Conservation (phyloP, 495 filamentous ascomycete species). For the Talaromyces wortmannii region DNA sequence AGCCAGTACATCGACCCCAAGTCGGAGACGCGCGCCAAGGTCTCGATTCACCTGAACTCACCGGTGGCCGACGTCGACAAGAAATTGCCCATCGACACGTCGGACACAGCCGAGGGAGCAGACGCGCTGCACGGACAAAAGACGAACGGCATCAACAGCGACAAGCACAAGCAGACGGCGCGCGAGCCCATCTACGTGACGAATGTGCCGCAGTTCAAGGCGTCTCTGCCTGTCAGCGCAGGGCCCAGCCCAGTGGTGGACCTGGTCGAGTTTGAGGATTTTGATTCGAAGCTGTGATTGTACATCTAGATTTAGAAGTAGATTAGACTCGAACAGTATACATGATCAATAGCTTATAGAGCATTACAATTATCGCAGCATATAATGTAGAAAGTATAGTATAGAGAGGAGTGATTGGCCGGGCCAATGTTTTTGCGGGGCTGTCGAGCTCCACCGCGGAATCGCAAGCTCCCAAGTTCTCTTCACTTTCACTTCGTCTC, state of each 20-base stretch:
- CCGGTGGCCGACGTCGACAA: slow-evolving; percentile 36
- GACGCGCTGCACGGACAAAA: slow-evolving; percentile 33
- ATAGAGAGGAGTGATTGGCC: background rate
- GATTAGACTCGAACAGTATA: background rate
- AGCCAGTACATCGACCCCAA: slow-evolving; percentile 65
- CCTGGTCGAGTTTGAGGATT: slow-evolving; percentile 76
- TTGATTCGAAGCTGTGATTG: slow-evolving; percentile 64
- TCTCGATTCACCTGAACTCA: slow-evolving; percentile 76
- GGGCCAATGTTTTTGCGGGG: slow-evolving; percentile 13
- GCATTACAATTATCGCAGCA: too few species aligned
- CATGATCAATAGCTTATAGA: too few species aligned
- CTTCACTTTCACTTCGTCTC: too few species aligned
- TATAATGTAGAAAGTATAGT: background rate
- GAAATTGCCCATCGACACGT: slow-evolving; percentile 15
- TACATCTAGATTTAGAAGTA: slow-evolving; percentile 6
- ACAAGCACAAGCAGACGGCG: slow-evolving; percentile 3
- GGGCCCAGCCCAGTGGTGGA: slow-evolving; percentile 67
- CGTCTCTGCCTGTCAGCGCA: slow-evolving; percentile 56
- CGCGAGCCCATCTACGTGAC: slow-evolving; percentile 49
- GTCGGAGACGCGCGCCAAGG: slow-evolving; percentile 69
- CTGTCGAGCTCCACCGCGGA: background rate
- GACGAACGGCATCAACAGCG: slow-evolving; percentile 22
- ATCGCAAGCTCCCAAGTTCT: background rate
- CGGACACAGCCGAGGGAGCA: slow-evolving; percentile 41
- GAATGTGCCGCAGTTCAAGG: slow-evolving; percentile 73